Evolutionary conservation across 2,329 filamentous ascomycete species (phyloP), one percentile per base, ranked within the genome.

Genomic region (Xylariaceae sp.): DNA sequence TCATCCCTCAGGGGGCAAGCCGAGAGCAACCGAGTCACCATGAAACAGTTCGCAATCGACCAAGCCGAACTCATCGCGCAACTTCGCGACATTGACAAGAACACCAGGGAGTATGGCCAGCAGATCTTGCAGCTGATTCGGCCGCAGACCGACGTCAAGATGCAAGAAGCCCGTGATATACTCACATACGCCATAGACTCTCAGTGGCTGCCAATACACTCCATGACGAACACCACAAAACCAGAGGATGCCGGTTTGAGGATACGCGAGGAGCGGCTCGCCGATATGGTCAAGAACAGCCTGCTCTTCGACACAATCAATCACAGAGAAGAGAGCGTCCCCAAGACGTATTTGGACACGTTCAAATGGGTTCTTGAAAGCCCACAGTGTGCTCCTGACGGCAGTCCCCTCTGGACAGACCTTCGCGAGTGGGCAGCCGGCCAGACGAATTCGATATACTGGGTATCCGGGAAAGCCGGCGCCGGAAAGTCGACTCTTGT

Each of bases 401-500:
- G 35, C 11, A 29, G 17, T 24, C 35, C 35, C 24, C 35, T 23
- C 13, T 37, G 35, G 35, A 24, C 35, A 21, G 35, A 38, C 28
- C 13, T 38, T 24, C 9, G 26, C 5, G 35, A 26, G 19, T 38
- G 35, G 35, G 19, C 27, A 19, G 24, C 18, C 4, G 19, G 11
- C 12, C 35, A 9, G 6, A 19, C 26, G 23, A 38, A 18, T 9
- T 8, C n/a, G 28, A 31, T 38, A 17, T 38, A 38, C n/a, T 28
- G 26, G 26, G n/a, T 28, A 31, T 31, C n/a, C 17, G 29, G 29
- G 5, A 31, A 31, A 14, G 13, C 29, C 29, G 29, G 29, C 17
- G 29, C 29, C 9, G 31, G 31, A 19, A 33, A 33, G 17, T 33
- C 31, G 4, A 33, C 31, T 12, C 15, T 33, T 5, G 18, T 13